A percentile compares a stretch with the other conserved stretches of the same genome.
phyloP scores from a whole-genome alignment of 2,329 filamentous ascomycete species.

The Aspergillus niger region DNA sequence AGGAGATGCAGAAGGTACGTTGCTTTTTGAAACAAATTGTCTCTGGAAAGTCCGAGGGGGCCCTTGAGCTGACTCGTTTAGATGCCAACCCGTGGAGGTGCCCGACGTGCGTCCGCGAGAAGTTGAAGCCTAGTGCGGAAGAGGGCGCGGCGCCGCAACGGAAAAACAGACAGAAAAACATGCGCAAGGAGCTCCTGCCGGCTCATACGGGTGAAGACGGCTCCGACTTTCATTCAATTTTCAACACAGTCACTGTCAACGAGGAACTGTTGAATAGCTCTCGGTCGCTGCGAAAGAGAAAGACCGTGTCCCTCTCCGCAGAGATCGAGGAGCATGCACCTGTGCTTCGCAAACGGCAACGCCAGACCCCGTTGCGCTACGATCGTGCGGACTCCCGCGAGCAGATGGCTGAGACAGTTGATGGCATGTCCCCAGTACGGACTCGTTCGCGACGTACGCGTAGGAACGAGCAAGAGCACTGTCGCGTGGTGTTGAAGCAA shows the following conservation, averaged over 20 bases:
- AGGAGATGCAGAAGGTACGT: conserved; percentile 63
- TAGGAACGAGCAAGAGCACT: conserved; percentile 44
- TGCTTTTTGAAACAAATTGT: background rate
- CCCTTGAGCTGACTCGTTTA: conserved; percentile 31
- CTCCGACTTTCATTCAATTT: conserved; percentile 74
- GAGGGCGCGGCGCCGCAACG: conserved; percentile 38
- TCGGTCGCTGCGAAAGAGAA: conserved; percentile 78
- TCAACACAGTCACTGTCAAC: conserved; percentile 70
- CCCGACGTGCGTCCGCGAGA: conserved; percentile 54
- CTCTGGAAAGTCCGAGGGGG: background rate
- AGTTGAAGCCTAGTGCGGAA: conserved; percentile 36
- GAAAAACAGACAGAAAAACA: conserved; percentile 64
- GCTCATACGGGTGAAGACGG: conserved; percentile 65
- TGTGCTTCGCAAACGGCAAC: conserved; percentile 53
- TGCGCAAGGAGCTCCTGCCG: conserved; percentile 72
- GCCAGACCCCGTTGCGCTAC: conserved; percentile 33
- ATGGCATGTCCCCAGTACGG: conserved; percentile 29
- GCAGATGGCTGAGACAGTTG: conserved; percentile 22
- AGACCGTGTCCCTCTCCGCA: conserved; percentile 74
- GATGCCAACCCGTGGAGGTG: conserved; percentile 65
- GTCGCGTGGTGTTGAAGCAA: conserved; percentile 44
- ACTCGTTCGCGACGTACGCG: conserved; percentile 62
- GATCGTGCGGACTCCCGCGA: conserved; percentile 27
- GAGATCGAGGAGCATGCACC: conserved; percentile 54
- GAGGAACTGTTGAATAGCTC: conserved; percentile 75